These are phyloP conservation scores for Globisporangium barbulae DNA, from an alignment of 352 stramenopile species.

Conservation along the genomic window DNA sequence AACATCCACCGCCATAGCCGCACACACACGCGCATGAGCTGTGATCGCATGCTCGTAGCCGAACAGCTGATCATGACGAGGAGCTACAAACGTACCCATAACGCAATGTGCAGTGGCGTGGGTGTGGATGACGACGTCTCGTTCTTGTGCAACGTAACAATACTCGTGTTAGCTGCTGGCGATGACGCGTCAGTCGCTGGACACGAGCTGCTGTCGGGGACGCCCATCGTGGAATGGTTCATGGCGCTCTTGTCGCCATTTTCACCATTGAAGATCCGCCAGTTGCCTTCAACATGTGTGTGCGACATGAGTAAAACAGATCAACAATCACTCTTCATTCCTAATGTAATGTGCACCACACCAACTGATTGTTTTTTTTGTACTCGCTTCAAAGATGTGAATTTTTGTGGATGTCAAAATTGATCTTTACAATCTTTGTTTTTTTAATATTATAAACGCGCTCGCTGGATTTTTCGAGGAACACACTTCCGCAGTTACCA, in stretches of 20 bases:
- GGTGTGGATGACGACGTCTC: slow-evolving; percentile 1
- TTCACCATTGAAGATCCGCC: slow-evolving; percentile 1
- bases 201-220: background rate
- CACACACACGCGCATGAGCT: background rate
- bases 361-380: no score
- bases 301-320: background rate
- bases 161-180: background rate
- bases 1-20: slow-evolving; percentile 1
- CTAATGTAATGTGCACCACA: background rate
- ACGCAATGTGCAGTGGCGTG: slow-evolving; percentile 50
- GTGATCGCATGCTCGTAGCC: background rate
- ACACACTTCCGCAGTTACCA: slow-evolving; percentile 14
- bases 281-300: slow-evolving; percentile 10
- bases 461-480: slow-evolving; percentile 24
- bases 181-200: background rate
- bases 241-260: background rate
- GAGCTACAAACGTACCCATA: slow-evolving; percentile 38
- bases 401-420: no score
- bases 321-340: background rate
- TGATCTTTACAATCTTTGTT: background rate
- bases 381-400: no score
- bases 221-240: slow-evolving; percentile 9
- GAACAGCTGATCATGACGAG: background rate
- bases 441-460: background rate
- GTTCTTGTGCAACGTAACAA: background rate